These are phyloP conservation scores for Actinomortierella wolfii DNA, from an alignment of 371 early-diverging fungal genomes.

Conservation along the genomic window DNA sequence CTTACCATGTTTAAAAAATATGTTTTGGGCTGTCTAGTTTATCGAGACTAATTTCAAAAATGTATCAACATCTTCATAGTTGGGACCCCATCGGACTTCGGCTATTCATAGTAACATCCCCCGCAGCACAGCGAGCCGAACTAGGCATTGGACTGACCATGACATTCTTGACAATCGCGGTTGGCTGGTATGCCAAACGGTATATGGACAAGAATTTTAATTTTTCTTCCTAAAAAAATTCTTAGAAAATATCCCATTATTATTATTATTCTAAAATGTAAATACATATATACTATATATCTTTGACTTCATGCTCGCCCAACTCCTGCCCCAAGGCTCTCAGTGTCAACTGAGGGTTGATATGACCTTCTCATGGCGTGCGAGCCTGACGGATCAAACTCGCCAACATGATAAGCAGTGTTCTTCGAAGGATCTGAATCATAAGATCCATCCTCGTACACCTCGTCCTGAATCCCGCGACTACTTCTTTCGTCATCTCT, in stretches of 20 bases:
- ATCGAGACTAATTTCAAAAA: constrained; percentile 1
- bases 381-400: too few relatives aligned
- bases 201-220: constrained; percentile 55
- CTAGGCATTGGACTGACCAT: constrained; percentile 64
- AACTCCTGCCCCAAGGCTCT: constrained; percentile 36
- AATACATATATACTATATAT: constrained; percentile 22
- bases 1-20: too few relatives aligned
- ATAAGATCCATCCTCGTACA: too few relatives aligned
- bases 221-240: constrained; percentile 9
- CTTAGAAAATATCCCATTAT: too few relatives aligned
- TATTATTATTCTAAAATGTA: background rate
- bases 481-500: too few relatives aligned
- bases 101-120: constrained; percentile 60
- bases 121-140: constrained; percentile 61
- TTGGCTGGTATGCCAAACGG: constrained; percentile 44
- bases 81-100: constrained; percentile 60
- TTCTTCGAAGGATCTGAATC: too few relatives aligned
- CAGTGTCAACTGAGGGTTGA: constrained; percentile 12
- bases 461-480: too few relatives aligned
- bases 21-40: background rate
- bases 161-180: constrained; percentile 44
- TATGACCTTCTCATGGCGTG: too few relatives aligned
- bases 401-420: too few relatives aligned
- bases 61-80: too few relatives aligned
- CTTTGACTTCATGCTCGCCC: constrained; percentile 9